Evolutionary conservation across 257 asterid genomes (phyloP).

Genomic region (Ophiorrhiza pumila): DNA sequence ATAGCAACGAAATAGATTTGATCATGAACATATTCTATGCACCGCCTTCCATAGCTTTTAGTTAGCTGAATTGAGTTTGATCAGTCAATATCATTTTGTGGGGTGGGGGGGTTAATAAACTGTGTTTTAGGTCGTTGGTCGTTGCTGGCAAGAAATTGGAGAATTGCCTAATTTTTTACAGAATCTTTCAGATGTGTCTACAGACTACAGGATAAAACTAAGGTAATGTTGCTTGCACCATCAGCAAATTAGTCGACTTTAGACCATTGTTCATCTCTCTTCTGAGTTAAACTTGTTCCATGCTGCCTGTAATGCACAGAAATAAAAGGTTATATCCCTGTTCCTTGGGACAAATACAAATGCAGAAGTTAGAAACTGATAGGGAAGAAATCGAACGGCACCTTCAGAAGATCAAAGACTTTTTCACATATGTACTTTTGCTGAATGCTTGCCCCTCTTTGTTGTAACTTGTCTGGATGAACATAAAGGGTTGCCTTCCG

Average conservation of each 20-base stretch:
- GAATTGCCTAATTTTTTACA: not conserved
- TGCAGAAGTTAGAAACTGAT: not conserved
- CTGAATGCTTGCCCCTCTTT: conserved; percentile 86
- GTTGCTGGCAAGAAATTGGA: conserved; percentile 2
- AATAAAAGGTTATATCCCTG: conserved; percentile 3
- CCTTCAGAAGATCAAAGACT: conserved; percentile 97
- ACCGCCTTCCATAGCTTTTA: no score
- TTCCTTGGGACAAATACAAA: not conserved
- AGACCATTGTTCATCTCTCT: conserved; percentile 56
- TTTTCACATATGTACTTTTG: conserved; percentile 92
- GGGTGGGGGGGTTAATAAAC: not conserved
- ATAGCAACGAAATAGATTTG: no score
- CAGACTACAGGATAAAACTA: conserved; percentile 9
- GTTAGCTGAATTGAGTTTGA: not conserved
- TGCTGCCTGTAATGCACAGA: conserved; percentile 59
- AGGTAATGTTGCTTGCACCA: not conserved
- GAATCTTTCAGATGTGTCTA: conserved; percentile 7
- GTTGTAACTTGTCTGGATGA: conserved; percentile 98
- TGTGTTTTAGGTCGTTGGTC: not conserved
- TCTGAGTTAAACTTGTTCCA: conserved; percentile 95
- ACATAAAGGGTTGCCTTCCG: conserved; percentile 90
- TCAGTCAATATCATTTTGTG: not conserved
- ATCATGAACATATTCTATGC: not conserved
- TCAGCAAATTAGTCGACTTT: not conserved
- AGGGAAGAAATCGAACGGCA: conserved; percentile 18